Conservation (phyloP, 169 alveolate species). For the Blepharisma undulans region DNA sequence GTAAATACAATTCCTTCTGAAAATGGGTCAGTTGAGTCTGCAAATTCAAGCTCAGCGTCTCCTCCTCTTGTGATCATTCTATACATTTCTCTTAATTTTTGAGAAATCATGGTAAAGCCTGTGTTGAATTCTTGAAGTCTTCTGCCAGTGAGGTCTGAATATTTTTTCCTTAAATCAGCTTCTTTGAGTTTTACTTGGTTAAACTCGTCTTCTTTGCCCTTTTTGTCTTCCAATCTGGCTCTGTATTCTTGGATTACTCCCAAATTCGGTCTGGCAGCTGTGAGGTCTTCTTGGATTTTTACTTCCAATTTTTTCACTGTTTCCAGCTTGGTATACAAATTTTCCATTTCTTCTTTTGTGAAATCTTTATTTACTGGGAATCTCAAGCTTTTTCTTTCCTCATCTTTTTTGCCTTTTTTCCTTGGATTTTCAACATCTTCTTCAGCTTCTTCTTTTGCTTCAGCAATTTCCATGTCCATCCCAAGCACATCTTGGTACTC, state of each 20-base stretch:
- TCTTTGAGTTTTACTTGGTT: background rate
- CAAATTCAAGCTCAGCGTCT: constrained; percentile 98
- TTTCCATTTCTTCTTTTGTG: constrained; percentile 41
- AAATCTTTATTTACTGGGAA: constrained; percentile 24
- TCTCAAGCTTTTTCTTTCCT: background rate
- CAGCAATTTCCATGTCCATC: background rate
- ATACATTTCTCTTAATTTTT: constrained; percentile 74
- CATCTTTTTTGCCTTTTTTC: constrained; percentile 35
- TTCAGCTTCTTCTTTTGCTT: constrained; percentile 43
- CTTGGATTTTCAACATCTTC: constrained; percentile 30
- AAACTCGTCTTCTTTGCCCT: background rate
- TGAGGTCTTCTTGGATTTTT: constrained; percentile 36
- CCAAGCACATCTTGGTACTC: constrained; percentile 44
- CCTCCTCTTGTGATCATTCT: constrained; percentile 87
- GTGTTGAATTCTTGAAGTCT: constrained; percentile 79
- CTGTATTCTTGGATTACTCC: background rate
- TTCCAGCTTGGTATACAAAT: constrained; percentile 42
- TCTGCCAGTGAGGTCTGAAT: constrained; percentile 59
- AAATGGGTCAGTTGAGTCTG: constrained; percentile 96
- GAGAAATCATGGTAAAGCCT: constrained; percentile 63
- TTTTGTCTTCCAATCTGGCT: background rate
- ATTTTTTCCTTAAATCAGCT: constrained; percentile 43
- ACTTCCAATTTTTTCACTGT: constrained; percentile 41
- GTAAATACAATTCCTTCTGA: constrained; percentile 96
- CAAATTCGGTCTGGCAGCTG: constrained; percentile 14